phyloP scores from a whole-genome alignment of 306 rosid genomes.

The Elaeagnus macrophylla region DNA sequence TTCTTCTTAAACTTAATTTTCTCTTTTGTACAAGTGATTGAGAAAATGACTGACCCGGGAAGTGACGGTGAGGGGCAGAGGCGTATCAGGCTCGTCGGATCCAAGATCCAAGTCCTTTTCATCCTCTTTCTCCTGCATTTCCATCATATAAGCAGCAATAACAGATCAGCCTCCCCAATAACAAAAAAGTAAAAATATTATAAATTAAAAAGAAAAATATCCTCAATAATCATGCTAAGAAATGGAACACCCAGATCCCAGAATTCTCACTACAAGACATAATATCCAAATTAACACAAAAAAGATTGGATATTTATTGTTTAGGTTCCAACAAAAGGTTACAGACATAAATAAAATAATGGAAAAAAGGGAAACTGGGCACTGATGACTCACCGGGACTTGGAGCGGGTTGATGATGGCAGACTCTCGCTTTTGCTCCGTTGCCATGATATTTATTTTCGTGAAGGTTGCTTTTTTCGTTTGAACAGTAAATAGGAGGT shows the following conservation, averaged over 20 bases:
- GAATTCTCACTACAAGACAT: background rate
- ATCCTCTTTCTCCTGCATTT: conserved; percentile 47
- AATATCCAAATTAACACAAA: background rate
- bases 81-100: conserved; percentile 45
- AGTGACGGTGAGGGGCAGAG: conserved; percentile 65
- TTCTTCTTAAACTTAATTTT: background rate
- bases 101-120: conserved; percentile 32
- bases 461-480: conserved; percentile 15
- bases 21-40: background rate
- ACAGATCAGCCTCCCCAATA: conserved; percentile 1
- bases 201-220: background rate
- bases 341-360: background rate
- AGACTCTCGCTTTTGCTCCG: conserved; percentile 33
- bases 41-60: conserved; percentile 48
- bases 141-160: conserved; percentile 6
- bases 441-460: conserved; percentile 29
- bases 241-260: conserved; percentile 18
- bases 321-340: conserved; percentile 4
- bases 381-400: conserved; percentile 17
- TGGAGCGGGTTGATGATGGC: conserved; percentile 19
- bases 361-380: background rate
- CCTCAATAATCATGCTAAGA: background rate
- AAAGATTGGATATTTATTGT: background rate
- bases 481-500: background rate
- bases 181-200: too few relatives aligned